phyloP scores from a whole-genome alignment of 495 filamentous ascomycete genomes.

The Cercophora samala region DNA sequence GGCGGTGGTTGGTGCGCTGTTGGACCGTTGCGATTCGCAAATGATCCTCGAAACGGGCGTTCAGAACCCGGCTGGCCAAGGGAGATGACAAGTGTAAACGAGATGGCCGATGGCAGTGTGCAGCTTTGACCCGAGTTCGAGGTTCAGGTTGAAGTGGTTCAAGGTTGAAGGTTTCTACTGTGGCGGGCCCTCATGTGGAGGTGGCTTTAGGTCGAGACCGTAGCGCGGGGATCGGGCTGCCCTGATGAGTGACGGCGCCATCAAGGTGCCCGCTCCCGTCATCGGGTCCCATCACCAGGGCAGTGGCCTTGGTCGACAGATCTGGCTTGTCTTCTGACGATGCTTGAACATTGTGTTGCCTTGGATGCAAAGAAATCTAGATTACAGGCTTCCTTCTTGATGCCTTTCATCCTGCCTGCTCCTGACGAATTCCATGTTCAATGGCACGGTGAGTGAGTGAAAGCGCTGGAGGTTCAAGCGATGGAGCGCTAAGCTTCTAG shows the following conservation, averaged over 20 bases:
- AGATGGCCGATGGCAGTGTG: not conserved
- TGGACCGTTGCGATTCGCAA: not conserved
- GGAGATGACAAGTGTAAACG: not conserved
- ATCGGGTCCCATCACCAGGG: not conserved
- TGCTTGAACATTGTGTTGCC: not conserved
- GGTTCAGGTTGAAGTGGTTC: slow-evolving; percentile 1
- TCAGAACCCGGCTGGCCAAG: not conserved
- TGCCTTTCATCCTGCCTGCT: not conserved
- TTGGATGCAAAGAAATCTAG: not conserved
- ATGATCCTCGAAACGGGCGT: slow-evolving; percentile 8
- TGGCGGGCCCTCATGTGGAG: not conserved
- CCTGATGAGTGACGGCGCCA: not conserved
- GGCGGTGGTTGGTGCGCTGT: slow-evolving; percentile 7
- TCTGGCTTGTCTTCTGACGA: not conserved
- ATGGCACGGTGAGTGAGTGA: not conserved
- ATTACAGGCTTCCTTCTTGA: not conserved
- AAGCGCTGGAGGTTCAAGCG: slow-evolving; percentile 1
- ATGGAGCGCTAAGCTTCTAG: not conserved
- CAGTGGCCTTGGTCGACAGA: not conserved
- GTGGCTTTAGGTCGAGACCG: not conserved
- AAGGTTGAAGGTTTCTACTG: too few species aligned
- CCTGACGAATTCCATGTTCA: not conserved
- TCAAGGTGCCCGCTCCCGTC: not conserved
- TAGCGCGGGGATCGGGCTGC: not conserved
- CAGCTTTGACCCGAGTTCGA: not conserved